These are phyloP conservation scores for Actinidia polygama DNA, from an alignment of 179 eudicot genomes.

Conservation along the genomic window DNA sequence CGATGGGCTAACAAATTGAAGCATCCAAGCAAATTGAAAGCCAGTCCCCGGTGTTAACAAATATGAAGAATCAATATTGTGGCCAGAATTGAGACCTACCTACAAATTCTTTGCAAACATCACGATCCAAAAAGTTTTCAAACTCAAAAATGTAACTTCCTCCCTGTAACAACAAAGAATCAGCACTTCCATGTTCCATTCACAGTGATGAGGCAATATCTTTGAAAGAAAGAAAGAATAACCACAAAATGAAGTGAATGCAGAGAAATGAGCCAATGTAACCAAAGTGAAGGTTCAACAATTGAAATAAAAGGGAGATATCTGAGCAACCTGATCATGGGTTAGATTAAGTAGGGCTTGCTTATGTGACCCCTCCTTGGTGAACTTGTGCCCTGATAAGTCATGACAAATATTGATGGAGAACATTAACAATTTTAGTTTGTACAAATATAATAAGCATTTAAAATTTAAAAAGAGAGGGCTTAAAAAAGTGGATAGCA, in stretches of 20 bases:
- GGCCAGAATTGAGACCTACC: conserved; percentile 48
- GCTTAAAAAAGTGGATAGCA: not conserved
- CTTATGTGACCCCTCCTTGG: conserved; percentile 62
- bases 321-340: conserved; percentile 49
- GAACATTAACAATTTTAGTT: conserved; percentile 6
- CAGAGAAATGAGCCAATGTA: not conserved
- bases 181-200: not conserved
- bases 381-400: conserved; percentile 59
- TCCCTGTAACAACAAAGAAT: conserved; percentile 42
- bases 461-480: not conserved
- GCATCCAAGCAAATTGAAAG: not conserved
- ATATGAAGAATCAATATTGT: too few species aligned
- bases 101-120: conserved; percentile 75
- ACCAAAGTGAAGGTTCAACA: not conserved
- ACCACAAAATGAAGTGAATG: not conserved
- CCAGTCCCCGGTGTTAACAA: too few species aligned
- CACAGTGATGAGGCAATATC: not conserved
- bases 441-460: not conserved
- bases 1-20: not conserved
- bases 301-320: not conserved
- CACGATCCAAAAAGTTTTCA: conserved; percentile 71
- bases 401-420: conserved; percentile 20
- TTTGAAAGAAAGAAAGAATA: not conserved
- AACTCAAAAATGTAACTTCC: conserved; percentile 83
- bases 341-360: conserved; percentile 70